Evolutionary conservation across 83 land plant genomes (phyloP).

Genomic region (Thuja plicata): DNA sequence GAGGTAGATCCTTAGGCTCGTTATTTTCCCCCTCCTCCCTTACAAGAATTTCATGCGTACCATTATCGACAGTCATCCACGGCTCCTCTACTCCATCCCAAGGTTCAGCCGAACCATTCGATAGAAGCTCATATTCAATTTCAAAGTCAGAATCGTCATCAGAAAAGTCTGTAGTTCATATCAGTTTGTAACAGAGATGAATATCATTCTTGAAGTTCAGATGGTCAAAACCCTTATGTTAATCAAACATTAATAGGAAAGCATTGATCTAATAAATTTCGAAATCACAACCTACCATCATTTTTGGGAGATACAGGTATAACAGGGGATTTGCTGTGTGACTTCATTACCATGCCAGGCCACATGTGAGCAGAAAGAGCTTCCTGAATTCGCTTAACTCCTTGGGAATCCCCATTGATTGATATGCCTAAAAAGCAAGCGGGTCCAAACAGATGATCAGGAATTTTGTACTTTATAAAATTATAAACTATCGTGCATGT

Average conservation of each 20-base stretch:
- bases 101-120: conserved; percentile 82
- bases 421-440: conserved; percentile 66
- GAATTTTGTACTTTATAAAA: not conserved
- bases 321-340: conserved; percentile 45
- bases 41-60: conserved; percentile 4
- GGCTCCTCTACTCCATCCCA: conserved; percentile 55
- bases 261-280: not conserved
- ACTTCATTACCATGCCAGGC: conserved; percentile 93
- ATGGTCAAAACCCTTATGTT: not conserved
- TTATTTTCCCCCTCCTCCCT: not conserved
- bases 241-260: not conserved
- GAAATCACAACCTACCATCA: conserved; percentile 40
- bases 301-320: conserved; percentile 30
- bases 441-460: not conserved
- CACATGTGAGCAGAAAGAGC: conserved; percentile 98
- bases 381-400: conserved; percentile 76
- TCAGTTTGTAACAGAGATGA: not conserved
- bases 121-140: conserved; percentile 83
- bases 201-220: not conserved
- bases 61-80: not conserved
- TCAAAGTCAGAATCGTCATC: conserved; percentile 82
- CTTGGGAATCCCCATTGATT: conserved; percentile 91
- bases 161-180: conserved; percentile 44
- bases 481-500: not conserved
- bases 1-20: not conserved